These are phyloP conservation scores for Dactylonectria estremocensis DNA, from an alignment of 2,329 filamentous ascomycete species.

Conservation along the genomic window DNA sequence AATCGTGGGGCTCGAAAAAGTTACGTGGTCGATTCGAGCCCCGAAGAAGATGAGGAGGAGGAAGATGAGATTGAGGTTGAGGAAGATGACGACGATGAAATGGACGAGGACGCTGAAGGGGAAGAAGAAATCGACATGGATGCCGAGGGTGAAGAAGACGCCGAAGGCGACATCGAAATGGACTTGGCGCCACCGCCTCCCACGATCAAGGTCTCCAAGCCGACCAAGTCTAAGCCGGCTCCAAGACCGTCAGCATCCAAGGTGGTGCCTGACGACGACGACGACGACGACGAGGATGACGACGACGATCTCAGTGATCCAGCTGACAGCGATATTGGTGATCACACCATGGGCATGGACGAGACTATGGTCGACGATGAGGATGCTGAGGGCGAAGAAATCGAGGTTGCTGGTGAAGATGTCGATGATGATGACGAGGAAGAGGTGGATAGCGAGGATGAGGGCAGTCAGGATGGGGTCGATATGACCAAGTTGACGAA, in stretches of 20 bases:
- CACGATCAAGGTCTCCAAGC: slow-evolving; percentile 66
- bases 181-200: slow-evolving; percentile 54
- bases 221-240: slow-evolving; percentile 56
- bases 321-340: slow-evolving; percentile 63
- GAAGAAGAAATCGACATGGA: slow-evolving; percentile 59
- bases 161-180: slow-evolving; percentile 64
- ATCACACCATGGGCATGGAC: slow-evolving; percentile 58
- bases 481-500: slow-evolving; percentile 74
- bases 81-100: slow-evolving; percentile 60
- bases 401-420: slow-evolving; percentile 59
- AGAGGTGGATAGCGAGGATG: slow-evolving; percentile 61
- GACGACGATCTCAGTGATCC: slow-evolving; percentile 72
- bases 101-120: slow-evolving; percentile 58
- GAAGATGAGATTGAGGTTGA: slow-evolving; percentile 57
- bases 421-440: slow-evolving; percentile 61
- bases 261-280: slow-evolving; percentile 58
- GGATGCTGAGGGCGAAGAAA: slow-evolving; percentile 65
- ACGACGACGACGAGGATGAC: slow-evolving; percentile 64
- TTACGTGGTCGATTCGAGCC: slow-evolving; percentile 71
- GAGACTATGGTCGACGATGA: slow-evolving; percentile 64
- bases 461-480: slow-evolving; percentile 64
- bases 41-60: slow-evolving; percentile 62
- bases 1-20: slow-evolving; percentile 72
- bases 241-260: slow-evolving; percentile 53
- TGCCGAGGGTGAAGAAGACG: slow-evolving; percentile 62